Evolutionary conservation across 306 rosid species (phyloP).

Genomic region (Prunus davidiana): DNA sequence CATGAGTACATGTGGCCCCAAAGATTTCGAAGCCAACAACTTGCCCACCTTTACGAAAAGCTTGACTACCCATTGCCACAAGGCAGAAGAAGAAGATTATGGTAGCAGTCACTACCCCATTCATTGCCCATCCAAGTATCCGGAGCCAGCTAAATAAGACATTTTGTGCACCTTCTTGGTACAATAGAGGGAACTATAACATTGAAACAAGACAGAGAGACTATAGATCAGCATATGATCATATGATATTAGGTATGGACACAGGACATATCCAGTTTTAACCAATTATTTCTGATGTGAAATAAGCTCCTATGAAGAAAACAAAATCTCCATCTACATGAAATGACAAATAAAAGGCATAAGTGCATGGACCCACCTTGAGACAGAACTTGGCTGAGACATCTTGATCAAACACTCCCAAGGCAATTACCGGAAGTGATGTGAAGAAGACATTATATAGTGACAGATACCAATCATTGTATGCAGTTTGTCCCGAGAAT

Average conservation of each 20-base stretch:
- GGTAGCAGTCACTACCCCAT: conserved; percentile 57
- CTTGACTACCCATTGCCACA: conserved; percentile 55
- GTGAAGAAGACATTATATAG: conserved; percentile 90
- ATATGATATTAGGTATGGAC: background rate
- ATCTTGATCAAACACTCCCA: conserved; percentile 96
- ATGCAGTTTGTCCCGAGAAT: conserved; percentile 84
- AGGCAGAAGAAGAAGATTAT: conserved; percentile 77
- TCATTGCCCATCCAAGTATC: conserved; percentile 68
- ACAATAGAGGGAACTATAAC: conserved; percentile 80
- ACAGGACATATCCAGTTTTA: background rate
- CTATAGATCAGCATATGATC: background rate
- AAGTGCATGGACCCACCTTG: conserved; percentile 51
- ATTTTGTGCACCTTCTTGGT: conserved; percentile 95
- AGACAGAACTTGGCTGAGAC: conserved; percentile 73
- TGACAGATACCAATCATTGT: conserved; percentile 90
- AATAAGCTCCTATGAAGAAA: background rate
- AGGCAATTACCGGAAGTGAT: conserved; percentile 94
- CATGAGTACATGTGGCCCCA: conserved; percentile 89
- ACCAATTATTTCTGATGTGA: background rate
- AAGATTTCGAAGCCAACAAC: conserved; percentile 59
- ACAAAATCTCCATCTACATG: background rate
- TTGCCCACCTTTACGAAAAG: conserved; percentile 82
- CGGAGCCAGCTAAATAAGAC: conserved; percentile 83
- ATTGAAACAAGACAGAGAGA: background rate
- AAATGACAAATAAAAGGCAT: background rate